Base-by-base conservation (phyloP, 345 rosid genomes). In the Lepidium sativum region DNA sequence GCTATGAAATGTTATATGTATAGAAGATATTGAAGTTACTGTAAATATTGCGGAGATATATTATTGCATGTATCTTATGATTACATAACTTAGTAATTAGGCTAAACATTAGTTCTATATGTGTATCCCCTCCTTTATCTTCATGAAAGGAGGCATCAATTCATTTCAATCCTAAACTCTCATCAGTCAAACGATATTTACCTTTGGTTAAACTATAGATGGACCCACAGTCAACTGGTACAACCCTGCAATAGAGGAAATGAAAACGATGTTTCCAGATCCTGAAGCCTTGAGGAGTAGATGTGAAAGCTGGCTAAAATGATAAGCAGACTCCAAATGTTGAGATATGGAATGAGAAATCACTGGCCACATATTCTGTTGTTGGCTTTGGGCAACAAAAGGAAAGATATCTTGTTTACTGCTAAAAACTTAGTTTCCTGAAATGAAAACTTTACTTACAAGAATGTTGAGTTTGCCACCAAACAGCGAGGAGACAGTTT, bases 271-370 rank as follows among this genome's bases (percentile, higher is more conserved):
- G 34, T 60, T 80, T 41, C 79, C 85, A 67, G 39, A 54, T 48
- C 74, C 87, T 1, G 87, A 79, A 45, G 76, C 77, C 61, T 79
- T 85, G 21, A 79, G 32, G 3, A 76, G 27, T 1, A 84, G 85
- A 66, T 82, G 75, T 38, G 87, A 74, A 48, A 85, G 69, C 61
- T 82, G 83, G 68, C 66, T 73, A 7, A 80, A 55, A 78, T 82
- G 82, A 31, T 50, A 85, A 37, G 81, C 74, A 54, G 81, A 56
- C 16, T 82, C 82, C 25, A 85, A 16, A 35, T 85, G 72, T 75
- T 16, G 73, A 70, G 56, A 82, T 78, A 12, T 79, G 32, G 1
- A 18, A 58, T 1, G 83, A 47, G 41, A 67, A 69, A 21, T 84
- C 89, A 45, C 79, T 82, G 0, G 70, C 78, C 32, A 69, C 50